phyloP scores from a whole-genome alignment of 2,329 filamentous ascomycete genomes.

The Madurella mycetomatis region DNA sequence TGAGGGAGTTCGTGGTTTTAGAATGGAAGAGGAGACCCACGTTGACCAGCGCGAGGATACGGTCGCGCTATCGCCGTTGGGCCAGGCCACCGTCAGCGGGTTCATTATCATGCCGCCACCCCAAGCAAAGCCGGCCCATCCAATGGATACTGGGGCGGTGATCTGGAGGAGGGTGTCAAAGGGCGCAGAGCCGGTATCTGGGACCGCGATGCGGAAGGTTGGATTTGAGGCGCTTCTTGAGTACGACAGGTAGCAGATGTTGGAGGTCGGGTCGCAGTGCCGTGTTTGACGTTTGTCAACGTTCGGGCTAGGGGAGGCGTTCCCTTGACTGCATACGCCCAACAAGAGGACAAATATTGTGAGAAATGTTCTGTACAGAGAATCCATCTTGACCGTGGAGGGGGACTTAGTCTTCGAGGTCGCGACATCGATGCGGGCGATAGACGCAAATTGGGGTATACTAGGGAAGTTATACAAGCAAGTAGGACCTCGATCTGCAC shows the following conservation, averaged over 20 bases:
- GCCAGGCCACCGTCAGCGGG: constrained; percentile 36
- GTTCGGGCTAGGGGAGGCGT: neutral
- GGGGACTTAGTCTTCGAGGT: neutral
- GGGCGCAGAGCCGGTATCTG: constrained; percentile 24
- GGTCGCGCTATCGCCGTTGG: constrained; percentile 33
- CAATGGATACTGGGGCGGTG: constrained; percentile 31
- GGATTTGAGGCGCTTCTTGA: constrained; percentile 17
- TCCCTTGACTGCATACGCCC: neutral
- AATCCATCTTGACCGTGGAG: neutral
- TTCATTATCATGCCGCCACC: constrained; percentile 38
- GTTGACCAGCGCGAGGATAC: constrained; percentile 36
- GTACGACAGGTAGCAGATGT: constrained; percentile 24
- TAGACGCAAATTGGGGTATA: neutral
- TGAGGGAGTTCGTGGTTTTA: neutral
- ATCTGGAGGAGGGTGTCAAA: constrained; percentile 38
- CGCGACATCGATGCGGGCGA: neutral
- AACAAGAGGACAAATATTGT: neutral
- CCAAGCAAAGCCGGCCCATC: constrained; percentile 38
- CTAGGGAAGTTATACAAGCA: neutral
- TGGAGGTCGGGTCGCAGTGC: constrained; percentile 18
- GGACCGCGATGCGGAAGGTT: constrained; percentile 28
- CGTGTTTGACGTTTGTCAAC: constrained; percentile 10
- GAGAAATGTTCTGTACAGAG: neutral
- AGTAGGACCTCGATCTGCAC: neutral
- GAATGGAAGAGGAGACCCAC: constrained; percentile 24